These are phyloP conservation scores for Aspergillus japonicus DNA, from an alignment of 2,329 filamentous ascomycete genomes.

Conservation along the genomic window DNA sequence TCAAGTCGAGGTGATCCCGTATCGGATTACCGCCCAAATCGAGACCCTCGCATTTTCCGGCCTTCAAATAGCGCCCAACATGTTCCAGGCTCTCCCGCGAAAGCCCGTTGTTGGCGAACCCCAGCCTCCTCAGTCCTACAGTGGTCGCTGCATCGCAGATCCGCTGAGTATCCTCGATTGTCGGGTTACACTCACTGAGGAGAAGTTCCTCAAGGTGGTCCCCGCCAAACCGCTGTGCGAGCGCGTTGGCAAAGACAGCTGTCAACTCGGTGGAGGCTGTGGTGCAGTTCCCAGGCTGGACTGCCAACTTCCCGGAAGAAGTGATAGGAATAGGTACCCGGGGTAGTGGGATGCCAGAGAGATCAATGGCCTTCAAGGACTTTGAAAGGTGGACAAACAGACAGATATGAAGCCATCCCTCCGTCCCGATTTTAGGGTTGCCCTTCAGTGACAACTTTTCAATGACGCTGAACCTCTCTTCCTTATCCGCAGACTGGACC, in stretches of 20 bases:
- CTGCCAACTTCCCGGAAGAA: conserved; percentile 17
- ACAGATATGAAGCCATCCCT: conserved; percentile 89
- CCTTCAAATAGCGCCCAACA: conserved; percentile 71
- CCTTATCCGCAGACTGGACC: conserved; percentile 27
- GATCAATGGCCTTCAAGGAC: conserved; percentile 79
- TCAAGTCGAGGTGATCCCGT: conserved; percentile 51
- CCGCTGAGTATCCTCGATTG: conserved; percentile 66
- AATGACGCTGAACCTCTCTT: conserved; percentile 63
- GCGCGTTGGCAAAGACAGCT: conserved; percentile 68
- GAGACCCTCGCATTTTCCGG: conserved; percentile 78
- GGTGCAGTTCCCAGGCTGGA: conserved; percentile 18
- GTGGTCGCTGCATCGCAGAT: conserved; percentile 81
- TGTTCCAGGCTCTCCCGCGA: conserved; percentile 71
- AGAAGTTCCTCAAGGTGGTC: conserved; percentile 77
- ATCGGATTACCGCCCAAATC: conserved; percentile 85
- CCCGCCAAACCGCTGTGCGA: conserved; percentile 74
- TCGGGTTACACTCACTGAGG: conserved; percentile 74
- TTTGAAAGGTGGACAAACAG: conserved; percentile 88
- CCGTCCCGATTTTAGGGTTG: conserved; percentile 76
- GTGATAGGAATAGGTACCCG: conserved; percentile 33
- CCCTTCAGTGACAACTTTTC: conserved; percentile 87
- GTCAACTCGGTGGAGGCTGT: conserved; percentile 53
- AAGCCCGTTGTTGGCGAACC: conserved; percentile 79
- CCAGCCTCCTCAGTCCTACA: conserved; percentile 74
- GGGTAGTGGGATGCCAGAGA: conserved; percentile 82